Evolutionary conservation across 192 early-diverging fungal genomes (phyloP).

Genomic region (Bifiguratus adelaidae): DNA sequence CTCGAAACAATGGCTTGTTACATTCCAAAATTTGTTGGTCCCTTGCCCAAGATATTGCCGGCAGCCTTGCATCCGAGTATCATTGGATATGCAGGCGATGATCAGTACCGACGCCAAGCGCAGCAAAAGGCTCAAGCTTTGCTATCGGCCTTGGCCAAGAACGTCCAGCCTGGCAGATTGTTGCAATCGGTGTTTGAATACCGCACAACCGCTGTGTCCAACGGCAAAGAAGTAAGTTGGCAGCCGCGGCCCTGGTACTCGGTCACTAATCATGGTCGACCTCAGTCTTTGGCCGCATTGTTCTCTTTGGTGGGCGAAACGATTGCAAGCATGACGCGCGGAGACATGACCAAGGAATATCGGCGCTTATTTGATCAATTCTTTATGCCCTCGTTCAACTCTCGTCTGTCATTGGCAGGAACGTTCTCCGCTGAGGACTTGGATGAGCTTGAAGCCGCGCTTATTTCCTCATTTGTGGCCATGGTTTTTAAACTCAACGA

Average conservation of each 20-base stretch:
- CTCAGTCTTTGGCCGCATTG: constrained; percentile 42
- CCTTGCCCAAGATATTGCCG: constrained; percentile 45
- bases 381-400: constrained; percentile 61
- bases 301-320: constrained; percentile 58
- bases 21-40: constrained; percentile 67
- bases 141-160: constrained; percentile 33
- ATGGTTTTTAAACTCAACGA: constrained; percentile 90
- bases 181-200: constrained; percentile 48
- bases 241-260: too few relatives aligned
- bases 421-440: constrained; percentile 23
- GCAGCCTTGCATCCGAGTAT: constrained; percentile 39
- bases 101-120: constrained; percentile 25
- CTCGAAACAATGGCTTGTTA: constrained; percentile 46
- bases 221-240: constrained; percentile 42
- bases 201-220: constrained; percentile 31
- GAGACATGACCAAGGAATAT: constrained; percentile 56
- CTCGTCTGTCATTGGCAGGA: constrained; percentile 26
- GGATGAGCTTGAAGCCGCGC: constrained; percentile 49
- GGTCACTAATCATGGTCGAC: too few relatives aligned
- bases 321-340: constrained; percentile 49
- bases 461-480: constrained; percentile 68
- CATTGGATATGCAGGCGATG: constrained; percentile 16
- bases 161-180: constrained; percentile 52
- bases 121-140: constrained; percentile 27
- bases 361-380: constrained; percentile 77